Evolutionary conservation across 2,329 filamentous ascomycete species (phyloP).

Genomic region (Fusarium kyushuense): DNA sequence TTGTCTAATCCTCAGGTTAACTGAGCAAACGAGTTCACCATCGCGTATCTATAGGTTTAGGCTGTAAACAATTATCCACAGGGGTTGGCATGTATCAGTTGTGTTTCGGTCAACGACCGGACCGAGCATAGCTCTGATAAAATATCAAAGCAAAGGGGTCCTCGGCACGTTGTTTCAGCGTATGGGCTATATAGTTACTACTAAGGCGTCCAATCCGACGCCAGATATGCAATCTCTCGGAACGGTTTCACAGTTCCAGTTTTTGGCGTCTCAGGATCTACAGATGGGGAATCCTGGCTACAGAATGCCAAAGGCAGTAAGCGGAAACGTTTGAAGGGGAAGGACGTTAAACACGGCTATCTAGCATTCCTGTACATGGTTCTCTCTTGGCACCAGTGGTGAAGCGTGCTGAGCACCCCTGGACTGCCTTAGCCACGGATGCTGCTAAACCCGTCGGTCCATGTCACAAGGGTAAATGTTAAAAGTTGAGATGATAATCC

Average conservation of each 20-base stretch:
- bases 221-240: conserved; percentile 11
- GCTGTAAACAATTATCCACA: conserved; percentile 10
- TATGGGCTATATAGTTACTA: conserved; percentile 19
- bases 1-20: background rate
- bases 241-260: conserved; percentile 27
- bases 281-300: conserved; percentile 19
- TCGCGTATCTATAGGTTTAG: conserved; percentile 9
- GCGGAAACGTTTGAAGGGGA: conserved; percentile 31
- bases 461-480: conserved; percentile 18
- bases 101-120: conserved; percentile 27
- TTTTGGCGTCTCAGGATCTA: conserved; percentile 27
- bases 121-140: conserved; percentile 10
- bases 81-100: conserved; percentile 24
- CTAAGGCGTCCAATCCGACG: conserved; percentile 1
- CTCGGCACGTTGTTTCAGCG: conserved; percentile 23
- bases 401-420: conserved; percentile 29
- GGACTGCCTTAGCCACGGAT: conserved; percentile 24
- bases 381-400: conserved; percentile 34
- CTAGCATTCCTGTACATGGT: conserved; percentile 25
- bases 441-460: conserved; percentile 13
- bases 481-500: conserved; percentile 20
- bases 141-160: conserved; percentile 7
- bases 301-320: background rate
- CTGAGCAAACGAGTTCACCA: background rate
- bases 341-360: conserved; percentile 31